Evolutionary conservation across 805 yeast species (phyloP), one percentile per base, ranked within the genome.

Genomic region (Candida silvicultrix): DNA sequence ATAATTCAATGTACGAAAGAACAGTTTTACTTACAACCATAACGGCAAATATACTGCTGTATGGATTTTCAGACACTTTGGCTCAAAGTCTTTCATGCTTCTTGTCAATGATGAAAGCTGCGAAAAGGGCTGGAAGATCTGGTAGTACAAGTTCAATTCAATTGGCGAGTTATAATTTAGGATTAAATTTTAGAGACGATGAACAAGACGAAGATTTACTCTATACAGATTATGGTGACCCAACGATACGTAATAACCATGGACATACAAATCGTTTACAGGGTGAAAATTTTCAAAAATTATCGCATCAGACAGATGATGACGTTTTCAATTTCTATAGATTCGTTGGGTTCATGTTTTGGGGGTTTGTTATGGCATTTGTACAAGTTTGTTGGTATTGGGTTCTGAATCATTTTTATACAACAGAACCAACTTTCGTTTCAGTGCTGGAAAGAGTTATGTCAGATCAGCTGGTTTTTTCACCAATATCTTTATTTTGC

Each of bases 311-410:
- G 37, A 59, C 60, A 0, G 60, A 59, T 20, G 50, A 54, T 15
- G 59, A 55, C 41, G 51, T 62, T 31, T 92, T 85, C 64, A 77
- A 78, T 47, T 85, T 85, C 57, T 71, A 76, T 44, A 74, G 97
- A 51, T 76, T 89, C 60, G 73, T 81, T 0, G 85, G 94, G 8
- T 90, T 89, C 59, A 80, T 87, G 70, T 66, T 77, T 38, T 90
- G 97, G 97, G 97, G 98, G 2, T 78, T 86, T 46, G 58, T 83
- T 8, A 77, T 89, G 68, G 84, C 97, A 0, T 84, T 87, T 58
- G 77, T 81, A 41, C 97, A 89, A 65, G 85, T 85, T 44, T 83
- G 82, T 42, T 92, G 99, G 99, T 90, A 92, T 59, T 75, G 78
- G 56, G 78, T 90, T 48, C 72, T 92, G 49, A 90, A 92, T 58